A percentile compares a stretch with the other conserved stretches of the same genome.
phyloP scores from a whole-genome alignment of 257 asterid species.

The Nicotiana paniculata region DNA sequence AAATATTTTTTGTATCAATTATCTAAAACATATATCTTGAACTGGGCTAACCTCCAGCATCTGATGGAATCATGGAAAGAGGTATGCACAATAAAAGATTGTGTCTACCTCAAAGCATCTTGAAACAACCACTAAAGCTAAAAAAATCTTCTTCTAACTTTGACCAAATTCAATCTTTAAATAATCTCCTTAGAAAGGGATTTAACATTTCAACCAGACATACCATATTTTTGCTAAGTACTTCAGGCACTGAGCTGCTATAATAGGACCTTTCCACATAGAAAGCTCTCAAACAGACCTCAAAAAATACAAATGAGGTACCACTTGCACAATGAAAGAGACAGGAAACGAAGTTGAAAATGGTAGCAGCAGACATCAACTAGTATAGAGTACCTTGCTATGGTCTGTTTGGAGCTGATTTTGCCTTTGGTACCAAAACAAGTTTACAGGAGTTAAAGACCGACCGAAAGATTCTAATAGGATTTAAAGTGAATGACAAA shows the following conservation, averaged over 20 bases:
- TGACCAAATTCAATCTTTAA: not conserved
- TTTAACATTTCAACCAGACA: not conserved
- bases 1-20: not conserved
- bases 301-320: not conserved
- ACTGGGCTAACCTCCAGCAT: not conserved
- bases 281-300: not conserved
- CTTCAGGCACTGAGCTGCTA: not conserved
- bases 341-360: not conserved
- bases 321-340: not conserved
- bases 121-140: not conserved
- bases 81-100: not conserved
- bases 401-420: not conserved
- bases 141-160: not conserved
- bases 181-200: not conserved
- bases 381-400: not conserved
- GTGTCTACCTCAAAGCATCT: not conserved
- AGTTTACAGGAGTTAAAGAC: not conserved
- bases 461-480: not conserved
- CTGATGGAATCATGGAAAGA: not conserved
- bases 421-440: not conserved
- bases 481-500: not conserved
- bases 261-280: not conserved
- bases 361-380: not conserved
- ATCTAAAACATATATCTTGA: not conserved
- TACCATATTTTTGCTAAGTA: not conserved